Percentiles rank a stretch among this genome's conserved stretches.
These are phyloP conservation scores for Blepharisma stoltei DNA, from an alignment of 73 alveolate species.

Conservation along the genomic window DNA sequence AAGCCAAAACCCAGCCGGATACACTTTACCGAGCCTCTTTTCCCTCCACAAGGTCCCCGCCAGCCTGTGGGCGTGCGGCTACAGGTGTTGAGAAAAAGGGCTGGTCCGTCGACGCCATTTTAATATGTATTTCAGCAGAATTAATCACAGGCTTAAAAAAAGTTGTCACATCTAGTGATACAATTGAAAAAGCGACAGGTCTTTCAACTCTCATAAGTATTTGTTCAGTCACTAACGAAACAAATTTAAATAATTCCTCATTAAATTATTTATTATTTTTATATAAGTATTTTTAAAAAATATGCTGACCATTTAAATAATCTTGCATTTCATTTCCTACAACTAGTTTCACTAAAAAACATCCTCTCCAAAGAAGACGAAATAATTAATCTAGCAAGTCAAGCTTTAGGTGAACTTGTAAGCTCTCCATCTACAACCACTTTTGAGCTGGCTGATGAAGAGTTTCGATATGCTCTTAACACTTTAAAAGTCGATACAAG, in stretches of 20 bases:
- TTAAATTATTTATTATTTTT: too few species aligned
- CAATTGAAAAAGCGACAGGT: background rate
- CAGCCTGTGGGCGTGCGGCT: too few species aligned
- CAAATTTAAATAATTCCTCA: too few species aligned
- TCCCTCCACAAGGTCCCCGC: too few species aligned
- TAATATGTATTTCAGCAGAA: too few species aligned
- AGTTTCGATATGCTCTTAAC: slow-evolving; percentile 12
- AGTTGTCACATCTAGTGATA: slow-evolving; percentile 3
- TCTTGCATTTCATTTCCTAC: slow-evolving; percentile 22
- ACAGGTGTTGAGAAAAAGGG: too few species aligned
- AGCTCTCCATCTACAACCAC: slow-evolving; percentile 27
- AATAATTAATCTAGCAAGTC: background rate
- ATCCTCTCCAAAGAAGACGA: slow-evolving; percentile 17
- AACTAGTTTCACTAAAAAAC: background rate
- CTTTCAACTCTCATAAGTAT: slow-evolving; percentile 26
- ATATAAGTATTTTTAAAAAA: too few species aligned
- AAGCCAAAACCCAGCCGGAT: too few species aligned
- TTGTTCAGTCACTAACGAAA: slow-evolving; percentile 3
- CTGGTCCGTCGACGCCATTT: too few species aligned
- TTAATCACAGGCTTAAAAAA: background rate
- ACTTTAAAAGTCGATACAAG: slow-evolving; percentile 21
- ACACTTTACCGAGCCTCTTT: too few species aligned
- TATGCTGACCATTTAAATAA: too few species aligned
- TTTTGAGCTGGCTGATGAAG: slow-evolving; percentile 33
- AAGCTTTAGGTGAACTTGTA: slow-evolving; percentile 4